Base-by-base conservation (phyloP, 768 basidiomycete species). In the Termitomyces sp. region DNA sequence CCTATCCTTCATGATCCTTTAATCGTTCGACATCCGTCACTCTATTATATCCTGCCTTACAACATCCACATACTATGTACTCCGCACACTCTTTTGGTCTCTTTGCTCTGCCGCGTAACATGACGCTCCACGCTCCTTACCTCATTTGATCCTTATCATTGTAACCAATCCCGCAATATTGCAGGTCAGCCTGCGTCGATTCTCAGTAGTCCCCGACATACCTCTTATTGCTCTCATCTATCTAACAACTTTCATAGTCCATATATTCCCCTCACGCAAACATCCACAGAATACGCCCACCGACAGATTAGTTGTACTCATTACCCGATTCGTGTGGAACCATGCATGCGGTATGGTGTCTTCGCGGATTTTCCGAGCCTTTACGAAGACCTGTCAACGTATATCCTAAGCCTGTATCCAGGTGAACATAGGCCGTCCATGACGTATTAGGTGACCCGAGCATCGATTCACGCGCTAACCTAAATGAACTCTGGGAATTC, bases 111-210 rank as follows among this genome's bases (percentile, higher is more conserved):
- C 17, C 23, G 49, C 55, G 50, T 37, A 35, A 3, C 41, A 42
- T 21, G 43, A 37, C 53, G 60, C 60, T 44, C 50, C 57, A 58
- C 60, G 40, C 31, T 58, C 56, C 53, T 58, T 61, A 55, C 47
- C 31, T 30, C 23, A 42, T 54, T 28, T 41, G n/a, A n/a, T 41
- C 38, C 12, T 14, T 17, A 23, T 2, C 8, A 23, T 19, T 28
- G 38, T 14, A 19, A 41, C 23, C 23, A 7, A 30, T 17, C 44
- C 4, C n/a, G 15, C 11, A 12, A 14, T 40, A 28, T 8, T 26
- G 37, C 14, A 9, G 17, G 5, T 28, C 38, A 10, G 10, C n/a
- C 17, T 30, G 12, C n/a, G 26, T 30, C 41, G 28, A 11, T 28
- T 17, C 17, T 35, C 21, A 17, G 48, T 49, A 49, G 49, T 38